phyloP scores from a whole-genome alignment of 148 eudicot genomes.

The Cornus controversa region DNA sequence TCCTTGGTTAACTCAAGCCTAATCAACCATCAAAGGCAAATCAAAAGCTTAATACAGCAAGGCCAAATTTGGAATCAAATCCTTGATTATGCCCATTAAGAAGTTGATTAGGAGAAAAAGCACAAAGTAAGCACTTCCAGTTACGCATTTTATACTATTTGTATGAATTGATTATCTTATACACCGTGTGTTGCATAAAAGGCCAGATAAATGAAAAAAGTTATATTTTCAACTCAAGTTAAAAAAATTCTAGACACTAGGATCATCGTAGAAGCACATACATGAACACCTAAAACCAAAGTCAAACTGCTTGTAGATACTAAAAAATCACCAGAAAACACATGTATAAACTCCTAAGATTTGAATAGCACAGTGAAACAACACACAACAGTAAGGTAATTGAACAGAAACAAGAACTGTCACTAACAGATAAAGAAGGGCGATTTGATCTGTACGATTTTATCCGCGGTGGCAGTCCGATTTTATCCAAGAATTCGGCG shows the following conservation, averaged over 20 bases:
- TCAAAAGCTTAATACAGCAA: no score
- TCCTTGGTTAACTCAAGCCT: no score
- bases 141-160: no score
- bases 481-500: conserved; percentile 53
- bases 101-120: background rate
- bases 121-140: background rate
- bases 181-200: background rate
- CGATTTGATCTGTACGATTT: conserved; percentile 56
- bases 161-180: background rate
- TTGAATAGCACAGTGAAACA: no score
- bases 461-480: conserved; percentile 51
- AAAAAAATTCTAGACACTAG: no score
- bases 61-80: background rate
- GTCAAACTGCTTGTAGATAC: no score
- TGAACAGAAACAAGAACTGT: conserved; percentile 15
- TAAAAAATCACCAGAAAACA: no score
- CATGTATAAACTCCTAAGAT: no score
- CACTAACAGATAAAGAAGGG: conserved; percentile 35
- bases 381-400: background rate
- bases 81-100: background rate
- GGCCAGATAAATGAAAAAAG: background rate
- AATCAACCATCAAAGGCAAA: background rate
- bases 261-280: background rate
- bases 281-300: background rate
- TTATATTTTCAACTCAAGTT: background rate